Evolutionary conservation across 192 early-diverging fungal genomes (phyloP), one percentile per base, ranked within the genome.

Genomic region (Rhizoclosmatium sp.): DNA sequence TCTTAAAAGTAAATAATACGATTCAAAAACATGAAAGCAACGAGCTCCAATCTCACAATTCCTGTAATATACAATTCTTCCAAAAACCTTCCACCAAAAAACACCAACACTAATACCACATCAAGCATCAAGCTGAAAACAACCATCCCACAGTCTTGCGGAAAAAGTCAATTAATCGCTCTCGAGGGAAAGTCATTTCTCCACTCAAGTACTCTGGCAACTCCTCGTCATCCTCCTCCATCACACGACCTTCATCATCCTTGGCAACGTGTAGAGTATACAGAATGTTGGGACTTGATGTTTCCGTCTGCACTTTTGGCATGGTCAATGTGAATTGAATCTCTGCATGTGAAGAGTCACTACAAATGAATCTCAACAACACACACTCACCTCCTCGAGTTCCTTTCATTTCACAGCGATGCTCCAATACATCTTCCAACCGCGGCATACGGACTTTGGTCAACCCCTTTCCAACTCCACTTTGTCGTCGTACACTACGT

Each of bases 171-270:
- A 2, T 47, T 23, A 76, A 41, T 21, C 49, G 61, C 4, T 76
- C 75, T 31, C 78, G 66, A 16, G 75, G 65, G 51, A 85, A 85
- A 16, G 70, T 79, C 70, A 82, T 82, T 47, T 78, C 69, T 2
- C 70, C 80, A 31, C 51, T 76, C 31, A 84, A 69, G 44, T 67
- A 81, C 9, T 78, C 75, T 2, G 83, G 83, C 59, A 84, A 44
- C 16, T 75, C 80, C 2, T 56, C 49, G 51, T 41, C 47, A 31
- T 65, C 61, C 41, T 76, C 75, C 3, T 76, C 75, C 7, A 76
- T 47, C 74, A 47, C 66, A 5, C 3, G 2, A 12, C 76, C 65
- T 40, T 47, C n/a, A 4, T n/a, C 40, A 40, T 71, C 56, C 44
- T 76, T 81, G 47, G 67, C 74, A 19, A 10, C 7, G 39, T 69